Evolutionary conservation across 108 stramenopile genomes (phyloP).

Genomic region (Cyclotella atomus): DNA sequence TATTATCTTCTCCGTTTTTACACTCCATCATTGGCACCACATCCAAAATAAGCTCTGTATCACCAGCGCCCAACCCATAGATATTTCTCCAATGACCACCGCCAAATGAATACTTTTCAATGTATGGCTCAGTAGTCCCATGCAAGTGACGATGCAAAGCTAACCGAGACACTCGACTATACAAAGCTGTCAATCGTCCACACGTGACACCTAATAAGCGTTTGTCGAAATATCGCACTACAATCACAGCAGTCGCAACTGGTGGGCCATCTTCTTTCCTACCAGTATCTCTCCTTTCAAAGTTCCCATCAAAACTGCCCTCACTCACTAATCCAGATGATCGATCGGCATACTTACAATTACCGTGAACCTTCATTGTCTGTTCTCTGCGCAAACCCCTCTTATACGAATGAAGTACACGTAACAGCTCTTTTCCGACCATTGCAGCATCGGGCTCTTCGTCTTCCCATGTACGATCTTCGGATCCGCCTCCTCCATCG

Average conservation of each 20-base stretch:
- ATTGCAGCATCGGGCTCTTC: not conserved
- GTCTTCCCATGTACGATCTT: conserved; percentile 5
- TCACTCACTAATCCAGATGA: not conserved
- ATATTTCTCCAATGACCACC: conserved; percentile 37
- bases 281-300: conserved; percentile 57
- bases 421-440: conserved; percentile 5
- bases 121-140: conserved; percentile 36
- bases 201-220: conserved; percentile 72
- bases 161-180: conserved; percentile 51
- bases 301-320: not conserved
- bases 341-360: not conserved
- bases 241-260: conserved; percentile 49
- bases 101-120: conserved; percentile 33
- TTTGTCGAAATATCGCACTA: conserved; percentile 64
- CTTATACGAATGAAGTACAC: conserved; percentile 4
- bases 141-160: conserved; percentile 63
- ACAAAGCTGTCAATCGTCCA: conserved; percentile 62
- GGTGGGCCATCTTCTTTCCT: conserved; percentile 51
- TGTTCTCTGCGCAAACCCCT: not conserved
- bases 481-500: not conserved
- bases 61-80: conserved; percentile 79
- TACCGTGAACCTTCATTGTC: conserved; percentile 5
- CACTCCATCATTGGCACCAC: conserved; percentile 46
- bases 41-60: conserved; percentile 72
- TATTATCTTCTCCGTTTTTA: conserved; percentile 8